These are phyloP conservation scores for Collybia sp. DNA, from an alignment of 768 basidiomycete species.

Conservation along the genomic window DNA sequence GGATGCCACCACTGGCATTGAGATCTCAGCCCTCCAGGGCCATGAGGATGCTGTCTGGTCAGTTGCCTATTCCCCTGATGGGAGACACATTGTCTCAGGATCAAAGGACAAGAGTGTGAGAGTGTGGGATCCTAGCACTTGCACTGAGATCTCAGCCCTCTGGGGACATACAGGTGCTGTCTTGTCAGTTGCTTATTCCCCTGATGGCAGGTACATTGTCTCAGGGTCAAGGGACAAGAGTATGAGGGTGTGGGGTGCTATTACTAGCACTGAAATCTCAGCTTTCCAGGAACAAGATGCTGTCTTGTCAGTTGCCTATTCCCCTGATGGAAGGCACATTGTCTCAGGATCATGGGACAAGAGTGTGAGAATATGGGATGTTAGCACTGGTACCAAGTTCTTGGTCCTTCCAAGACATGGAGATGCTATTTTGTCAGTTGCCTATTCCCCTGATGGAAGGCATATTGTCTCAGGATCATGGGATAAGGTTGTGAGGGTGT, in stretches of 20 bases:
- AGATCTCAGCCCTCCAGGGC: no score
- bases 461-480: conserved; percentile 8
- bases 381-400: no score
- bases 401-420: no score
- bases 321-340: conserved; percentile 6
- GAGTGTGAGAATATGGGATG: background rate
- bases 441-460: background rate
- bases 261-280: conserved; percentile 6
- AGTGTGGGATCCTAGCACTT: no score
- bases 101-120: no score
- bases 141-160: no score
- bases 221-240: conserved; percentile 17
- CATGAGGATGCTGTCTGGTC: no score
- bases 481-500: conserved; percentile 9
- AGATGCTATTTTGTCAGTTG: background rate
- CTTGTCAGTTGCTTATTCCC: conserved; percentile 10
- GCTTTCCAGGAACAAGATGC: conserved; percentile 14
- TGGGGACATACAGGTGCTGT: no score
- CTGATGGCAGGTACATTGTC: conserved; percentile 10
- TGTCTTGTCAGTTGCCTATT: conserved; percentile 2
- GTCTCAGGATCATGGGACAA: background rate
- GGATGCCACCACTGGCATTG: no score
- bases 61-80: no score
- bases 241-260: conserved; percentile 12
- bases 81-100: no score